Evolutionary conservation across 192 early-diverging fungal species (phyloP), one percentile per base, ranked within the genome.

Genomic region (Coemansia sp.): DNA sequence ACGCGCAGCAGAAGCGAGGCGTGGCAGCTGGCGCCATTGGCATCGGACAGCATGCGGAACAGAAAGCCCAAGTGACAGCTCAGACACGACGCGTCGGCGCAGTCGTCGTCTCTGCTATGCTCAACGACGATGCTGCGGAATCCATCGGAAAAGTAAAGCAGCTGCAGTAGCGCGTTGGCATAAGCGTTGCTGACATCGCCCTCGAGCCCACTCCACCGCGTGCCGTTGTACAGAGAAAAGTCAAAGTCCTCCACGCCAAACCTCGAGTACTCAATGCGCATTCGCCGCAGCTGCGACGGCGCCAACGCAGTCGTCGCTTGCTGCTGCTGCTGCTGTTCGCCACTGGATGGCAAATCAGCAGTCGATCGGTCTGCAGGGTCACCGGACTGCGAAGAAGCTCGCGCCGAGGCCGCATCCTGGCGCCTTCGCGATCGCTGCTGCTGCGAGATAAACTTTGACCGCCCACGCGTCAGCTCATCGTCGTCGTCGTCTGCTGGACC

Each of bases 221-320:
- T 97, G 61, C 88, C 75, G 83, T 99, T 99, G 78, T 95, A 99
- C 67, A 92, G 95, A 78, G 90, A 95, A 87, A 99, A 99, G 73
- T 99, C 97, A 84, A 98, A 99, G 83, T 99, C 97, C 62, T 99
- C 96, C 8, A 99, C 90, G 13, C 97, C 97, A 73, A 99, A 99
- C 63, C 90, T 86, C 74, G 90, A 92, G 61, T 83, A 83, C 64
- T 66, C 69, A 53, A 83, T 83, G 9, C 69, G 75, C 75, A 83
- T 75, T 15, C 40, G 68, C 40, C 71, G 75, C 64, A 83, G 50
- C 3, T 78, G 81, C 60, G 68, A 70, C 32, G 81, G 81, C 61
- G 35, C 35, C 41, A 68, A 10, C 13, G 59, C 62, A 43, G 49
- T 56, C 18, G 71, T 58, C n/a, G 71, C 18, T 34, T 39, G 7